Evolutionary conservation across 805 yeast genomes (phyloP), one percentile per base, ranked within the genome.

Genomic region (Zygosaccharomyces rouxii): DNA sequence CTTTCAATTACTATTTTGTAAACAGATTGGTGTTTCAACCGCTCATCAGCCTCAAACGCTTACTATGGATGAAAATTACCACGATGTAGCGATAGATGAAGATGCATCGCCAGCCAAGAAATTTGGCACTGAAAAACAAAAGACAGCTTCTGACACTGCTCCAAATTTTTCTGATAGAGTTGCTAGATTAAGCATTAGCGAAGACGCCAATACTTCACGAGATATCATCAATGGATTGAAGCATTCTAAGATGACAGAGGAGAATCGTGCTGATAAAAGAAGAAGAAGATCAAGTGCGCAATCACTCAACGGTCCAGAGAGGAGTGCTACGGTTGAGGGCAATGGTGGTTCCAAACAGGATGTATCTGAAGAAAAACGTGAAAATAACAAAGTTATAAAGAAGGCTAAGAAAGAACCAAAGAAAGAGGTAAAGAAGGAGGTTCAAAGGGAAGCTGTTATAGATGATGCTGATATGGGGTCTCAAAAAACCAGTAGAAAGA

Each of bases 201-300:
- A 56, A 39, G 53, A 51, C 22, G 46, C 43, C 4, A 49, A 38
- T 3, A 16, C 48, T 1, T 50, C 53, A 35, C 47, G 43, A 26
- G 56, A 50, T 22, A 51, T 58, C 13, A 42, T 54, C 5, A 35
- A 44, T n/a, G 31, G 38, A 6, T 37, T 58, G 28, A 46, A 28
- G 16, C 25, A 41, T 22, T 31, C 39, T 2, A 41, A 26, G 3
- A 42, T 41, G 13, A 19, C 4, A 18, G 49, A 47, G 10, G 47
- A 48, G 4, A 45, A 44, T 3, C 44, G 46, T 28, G 44, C 54
- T 19, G 48, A 56, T 13, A 47, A 48, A 23, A 46, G 49, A 38
- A 59, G 63, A 53, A 62, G 65, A 58, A 60, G 69, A 49, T 60
- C 67, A 5, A 59, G 66, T 44, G 63, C 57, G 3, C 49, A 45